These are phyloP conservation scores for Nicotiana knightiana DNA, from an alignment of 257 asterid species.

Conservation along the genomic window DNA sequence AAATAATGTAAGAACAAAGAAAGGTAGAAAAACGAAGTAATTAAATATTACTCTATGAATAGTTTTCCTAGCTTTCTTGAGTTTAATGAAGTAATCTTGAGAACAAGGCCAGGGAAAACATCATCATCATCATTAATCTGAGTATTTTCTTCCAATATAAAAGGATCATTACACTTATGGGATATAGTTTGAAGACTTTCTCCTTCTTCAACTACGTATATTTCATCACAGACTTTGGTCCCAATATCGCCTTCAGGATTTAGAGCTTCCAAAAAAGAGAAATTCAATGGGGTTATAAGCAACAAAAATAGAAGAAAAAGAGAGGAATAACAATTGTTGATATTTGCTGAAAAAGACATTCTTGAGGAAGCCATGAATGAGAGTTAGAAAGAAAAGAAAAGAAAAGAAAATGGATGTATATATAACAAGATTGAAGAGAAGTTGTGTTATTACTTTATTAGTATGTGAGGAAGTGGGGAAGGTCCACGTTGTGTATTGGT, in stretches of 20 bases:
- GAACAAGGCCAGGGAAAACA: constrained; percentile 23
- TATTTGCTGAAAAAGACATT: background rate
- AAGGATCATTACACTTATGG: constrained; percentile 14
- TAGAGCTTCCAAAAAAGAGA: background rate
- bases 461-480: background rate
- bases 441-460: background rate
- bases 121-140: constrained; percentile 24
- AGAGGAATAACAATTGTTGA: background rate
- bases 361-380: background rate
- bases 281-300: background rate
- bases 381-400: background rate
- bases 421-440: background rate
- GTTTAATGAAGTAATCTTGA: constrained; percentile 15
- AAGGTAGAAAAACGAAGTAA: background rate
- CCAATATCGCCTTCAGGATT: background rate
- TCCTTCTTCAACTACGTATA: constrained; percentile 24
- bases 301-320: background rate
- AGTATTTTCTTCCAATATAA: constrained; percentile 20
- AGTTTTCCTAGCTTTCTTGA: background rate
- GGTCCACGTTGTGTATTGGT: background rate
- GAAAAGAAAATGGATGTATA: background rate
- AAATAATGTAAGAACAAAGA: background rate
- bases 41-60: background rate
- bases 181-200: constrained; percentile 22
- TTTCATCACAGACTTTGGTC: constrained; percentile 18